Percentiles rank a stretch among this genome's conserved stretches.
Evolutionary conservation across 2,329 filamentous ascomycete genomes (phyloP).

Genomic region (Atkinsonella hypoxylon): DNA sequence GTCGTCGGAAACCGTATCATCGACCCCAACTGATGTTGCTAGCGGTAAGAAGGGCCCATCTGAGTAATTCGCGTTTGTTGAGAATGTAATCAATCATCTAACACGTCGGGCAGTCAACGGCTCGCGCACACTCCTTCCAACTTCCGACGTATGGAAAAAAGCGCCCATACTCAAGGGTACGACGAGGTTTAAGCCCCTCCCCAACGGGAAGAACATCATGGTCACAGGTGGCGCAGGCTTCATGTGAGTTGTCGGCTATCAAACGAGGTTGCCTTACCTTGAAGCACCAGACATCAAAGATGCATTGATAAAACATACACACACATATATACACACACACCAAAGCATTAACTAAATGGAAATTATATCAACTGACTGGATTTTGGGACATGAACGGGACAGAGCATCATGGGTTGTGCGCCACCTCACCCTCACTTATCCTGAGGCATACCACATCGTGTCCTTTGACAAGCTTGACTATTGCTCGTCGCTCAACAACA

Average conservation of each 20-base stretch:
- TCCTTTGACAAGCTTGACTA: conserved; percentile 82
- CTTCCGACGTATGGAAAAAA: conserved; percentile 57
- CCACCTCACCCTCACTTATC: conserved; percentile 63
- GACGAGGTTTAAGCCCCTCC: conserved; percentile 56
- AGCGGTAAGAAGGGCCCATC: conserved; percentile 7
- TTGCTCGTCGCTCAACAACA: conserved; percentile 72
- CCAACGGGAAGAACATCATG: conserved; percentile 68
- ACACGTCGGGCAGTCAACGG: conserved; percentile 12
- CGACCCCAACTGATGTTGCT: conserved; percentile 4
- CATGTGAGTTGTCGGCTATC: conserved; percentile 45
- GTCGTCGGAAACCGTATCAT: conserved; percentile 2
- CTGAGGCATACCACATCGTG: conserved; percentile 62
- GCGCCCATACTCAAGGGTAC: conserved; percentile 58
- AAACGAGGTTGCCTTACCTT: too few relatives aligned
- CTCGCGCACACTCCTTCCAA: conserved; percentile 36
- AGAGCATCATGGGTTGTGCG: conserved; percentile 77
- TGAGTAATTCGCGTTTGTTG: background rate
- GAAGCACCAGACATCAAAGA: too few relatives aligned
- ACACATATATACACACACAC: too few relatives aligned
- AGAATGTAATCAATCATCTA: background rate
- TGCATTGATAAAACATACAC: too few relatives aligned
- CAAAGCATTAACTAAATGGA: too few relatives aligned
- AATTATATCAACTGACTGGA: background rate
- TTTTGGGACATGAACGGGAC: conserved; percentile 1
- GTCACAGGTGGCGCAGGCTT: conserved; percentile 77